Conservation (phyloP, 495 filamentous ascomycete species). For the Penicillium silybi region DNA sequence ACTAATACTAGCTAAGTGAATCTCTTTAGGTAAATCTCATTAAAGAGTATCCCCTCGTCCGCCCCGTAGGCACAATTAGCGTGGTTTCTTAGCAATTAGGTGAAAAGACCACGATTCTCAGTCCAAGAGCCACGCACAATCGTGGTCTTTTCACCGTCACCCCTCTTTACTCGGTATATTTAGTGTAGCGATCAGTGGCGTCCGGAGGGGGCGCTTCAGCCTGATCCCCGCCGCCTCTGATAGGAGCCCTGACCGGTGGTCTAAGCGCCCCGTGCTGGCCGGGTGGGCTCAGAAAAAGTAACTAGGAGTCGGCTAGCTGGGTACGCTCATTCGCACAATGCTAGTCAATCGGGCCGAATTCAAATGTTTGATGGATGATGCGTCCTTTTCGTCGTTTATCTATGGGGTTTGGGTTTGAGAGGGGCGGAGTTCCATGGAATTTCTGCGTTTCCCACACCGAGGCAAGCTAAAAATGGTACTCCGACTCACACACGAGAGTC, state of each 20-base stretch:
- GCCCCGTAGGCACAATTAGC: too few relatives aligned
- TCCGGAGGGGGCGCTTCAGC: slow-evolving; percentile 8
- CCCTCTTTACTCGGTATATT: neutral
- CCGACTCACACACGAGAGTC: neutral
- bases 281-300: slow-evolving; percentile 9
- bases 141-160: too few relatives aligned
- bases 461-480: neutral
- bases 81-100: too few relatives aligned
- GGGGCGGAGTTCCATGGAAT: neutral
- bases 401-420: too few relatives aligned
- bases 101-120: too few relatives aligned
- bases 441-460: neutral
- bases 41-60: too few relatives aligned
- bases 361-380: slow-evolving; percentile 4
- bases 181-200: slow-evolving; percentile 2
- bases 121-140: too few relatives aligned
- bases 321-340: slow-evolving; percentile 11
- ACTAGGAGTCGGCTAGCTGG: neutral
- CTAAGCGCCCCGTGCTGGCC: slow-evolving; percentile 17
- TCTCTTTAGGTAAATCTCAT: too few relatives aligned
- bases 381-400: too few relatives aligned
- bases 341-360: slow-evolving; percentile 10
- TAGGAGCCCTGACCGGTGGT: slow-evolving; percentile 16
- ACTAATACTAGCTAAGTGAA: too few relatives aligned
- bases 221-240: slow-evolving; percentile 15